Base-by-base conservation (phyloP, 768 basidiomycete genomes). In the Tulasnella sp. region DNA sequence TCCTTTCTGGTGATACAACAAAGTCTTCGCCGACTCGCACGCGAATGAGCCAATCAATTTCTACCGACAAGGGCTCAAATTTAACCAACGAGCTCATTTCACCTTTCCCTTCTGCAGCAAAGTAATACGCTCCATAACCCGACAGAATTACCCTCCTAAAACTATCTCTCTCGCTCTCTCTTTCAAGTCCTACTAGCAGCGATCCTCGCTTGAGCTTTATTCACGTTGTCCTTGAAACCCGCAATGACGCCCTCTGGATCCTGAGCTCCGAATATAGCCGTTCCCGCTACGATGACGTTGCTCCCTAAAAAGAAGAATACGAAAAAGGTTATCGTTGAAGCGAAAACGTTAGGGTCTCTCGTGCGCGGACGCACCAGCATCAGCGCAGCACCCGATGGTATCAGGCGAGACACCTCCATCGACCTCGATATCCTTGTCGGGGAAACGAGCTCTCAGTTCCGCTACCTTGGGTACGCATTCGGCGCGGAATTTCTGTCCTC, bases 251-350 rank as follows among this genome's bases (percentile, higher is more conserved):
- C 84, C 64, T 90, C 90, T 0, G 97, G 93, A 80, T 90, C 86
- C n/a, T 87, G 81, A 1, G 95, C 91, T 54, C 88, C 89, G 81
- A 99, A 99, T 78, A 99, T 92, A 7, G 97, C 96, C 8, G 96
- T 98, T 15, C 97, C 97, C 15, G 97, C 96, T 37, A 99, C 97
- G 73, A 99, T 94, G 79, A 99, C 96, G 81, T 99, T 99, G 84
- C 95, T 96, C 29, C 97, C 97, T 96, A 79, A 14, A n/a, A 11
- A 17, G 17, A 68, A 54, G 45, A 7, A 17, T 67, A 2, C 15
- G 11, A 29, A 39, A 42, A 39, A 5, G n/a, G 68, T 70, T 9
- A 70, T 12, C 58, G 12, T 1, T 0, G 58, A 25, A 2, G 19
- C 3, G 45, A 49, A 31, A 25, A 11, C 25, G 58, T 6, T 1